Conservation (phyloP, 2,329 filamentous ascomycete genomes). For the Pyrenochaeta sp. region DNA sequence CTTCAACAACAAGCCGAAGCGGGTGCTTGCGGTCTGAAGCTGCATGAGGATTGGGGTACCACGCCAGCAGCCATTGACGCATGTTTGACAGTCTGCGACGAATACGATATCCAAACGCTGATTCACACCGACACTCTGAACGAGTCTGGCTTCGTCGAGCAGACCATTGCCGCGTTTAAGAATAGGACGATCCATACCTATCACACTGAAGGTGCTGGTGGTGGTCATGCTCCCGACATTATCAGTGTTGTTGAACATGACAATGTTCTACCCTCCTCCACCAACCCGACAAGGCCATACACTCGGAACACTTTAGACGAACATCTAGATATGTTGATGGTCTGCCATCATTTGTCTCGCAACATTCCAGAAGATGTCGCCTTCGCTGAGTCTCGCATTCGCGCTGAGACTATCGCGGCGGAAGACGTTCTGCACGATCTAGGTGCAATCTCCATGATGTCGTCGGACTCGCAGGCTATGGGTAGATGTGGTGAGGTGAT, state of each 20-base stretch:
- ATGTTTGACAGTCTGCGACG: constrained; percentile 82
- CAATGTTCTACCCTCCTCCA: constrained; percentile 89
- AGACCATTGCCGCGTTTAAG: constrained; percentile 86
- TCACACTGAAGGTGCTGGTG: constrained; percentile 94
- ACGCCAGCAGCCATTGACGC: constrained; percentile 92
- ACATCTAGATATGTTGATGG: constrained; percentile 98
- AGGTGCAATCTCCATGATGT: constrained; percentile 98
- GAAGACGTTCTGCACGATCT: constrained; percentile 96
- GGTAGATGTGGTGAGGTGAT: constrained; percentile 94
- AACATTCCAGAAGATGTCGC: constrained; percentile 96
- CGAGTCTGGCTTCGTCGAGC: constrained; percentile 96
- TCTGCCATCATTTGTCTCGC: constrained; percentile 91
- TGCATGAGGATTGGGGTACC: constrained; percentile 95
- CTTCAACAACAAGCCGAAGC: constrained; percentile 83
- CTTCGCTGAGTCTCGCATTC: constrained; percentile 93
- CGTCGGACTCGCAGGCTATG: constrained; percentile 94
- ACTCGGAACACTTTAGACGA: constrained; percentile 94
- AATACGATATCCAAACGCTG: constrained; percentile 89
- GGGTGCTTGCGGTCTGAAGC: constrained; percentile 87
- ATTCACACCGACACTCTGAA: constrained; percentile 97
- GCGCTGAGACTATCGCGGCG: constrained; percentile 93
- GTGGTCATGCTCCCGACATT: constrained; percentile 94
- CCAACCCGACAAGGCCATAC: constrained; percentile 90
- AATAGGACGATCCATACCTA: constrained; percentile 93
- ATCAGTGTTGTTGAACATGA: constrained; percentile 89